phyloP scores from a whole-genome alignment of 345 rosid genomes.

The Salix suchowensis region DNA sequence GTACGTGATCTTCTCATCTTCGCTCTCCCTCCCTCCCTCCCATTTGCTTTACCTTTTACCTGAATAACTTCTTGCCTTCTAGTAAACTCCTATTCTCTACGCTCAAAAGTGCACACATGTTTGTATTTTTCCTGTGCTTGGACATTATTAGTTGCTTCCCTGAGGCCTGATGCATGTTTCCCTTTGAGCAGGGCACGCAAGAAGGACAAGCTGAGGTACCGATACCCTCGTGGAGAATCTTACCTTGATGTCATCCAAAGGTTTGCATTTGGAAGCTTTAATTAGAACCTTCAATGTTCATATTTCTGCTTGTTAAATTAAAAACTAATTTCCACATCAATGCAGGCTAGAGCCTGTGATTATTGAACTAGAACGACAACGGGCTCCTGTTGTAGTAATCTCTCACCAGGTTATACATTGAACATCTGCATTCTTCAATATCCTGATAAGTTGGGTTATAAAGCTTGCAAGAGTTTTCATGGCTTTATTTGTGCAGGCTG shows the following conservation, averaged over 20 bases:
- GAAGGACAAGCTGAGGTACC: conserved; percentile 88
- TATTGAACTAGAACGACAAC: conserved; percentile 92
- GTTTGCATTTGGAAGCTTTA: conserved; percentile 27
- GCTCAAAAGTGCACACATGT: background rate
- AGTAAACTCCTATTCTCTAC: background rate
- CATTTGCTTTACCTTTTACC: background rate
- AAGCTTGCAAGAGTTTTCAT: background rate
- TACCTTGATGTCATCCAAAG: conserved; percentile 99
- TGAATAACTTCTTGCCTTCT: background rate
- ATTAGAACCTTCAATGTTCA: background rate
- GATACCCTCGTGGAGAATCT: conserved; percentile 99
- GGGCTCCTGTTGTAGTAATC: conserved; percentile 97
- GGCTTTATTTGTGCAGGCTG: conserved; percentile 58
- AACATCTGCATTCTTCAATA: conserved; percentile 1
- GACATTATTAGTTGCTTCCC: background rate
- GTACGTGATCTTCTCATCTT: conserved; percentile 42
- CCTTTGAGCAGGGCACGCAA: conserved; percentile 53
- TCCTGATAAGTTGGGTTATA: background rate
- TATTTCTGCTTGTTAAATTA: background rate
- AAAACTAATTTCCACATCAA: conserved; percentile 9
- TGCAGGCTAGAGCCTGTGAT: conserved; percentile 98
- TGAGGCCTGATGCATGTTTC: background rate
- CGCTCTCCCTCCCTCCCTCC: no score
- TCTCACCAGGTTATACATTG: conserved; percentile 79
- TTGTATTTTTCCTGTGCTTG: background rate